Conservation (phyloP, 495 filamentous ascomycete genomes). For the Collariella sp. region DNA sequence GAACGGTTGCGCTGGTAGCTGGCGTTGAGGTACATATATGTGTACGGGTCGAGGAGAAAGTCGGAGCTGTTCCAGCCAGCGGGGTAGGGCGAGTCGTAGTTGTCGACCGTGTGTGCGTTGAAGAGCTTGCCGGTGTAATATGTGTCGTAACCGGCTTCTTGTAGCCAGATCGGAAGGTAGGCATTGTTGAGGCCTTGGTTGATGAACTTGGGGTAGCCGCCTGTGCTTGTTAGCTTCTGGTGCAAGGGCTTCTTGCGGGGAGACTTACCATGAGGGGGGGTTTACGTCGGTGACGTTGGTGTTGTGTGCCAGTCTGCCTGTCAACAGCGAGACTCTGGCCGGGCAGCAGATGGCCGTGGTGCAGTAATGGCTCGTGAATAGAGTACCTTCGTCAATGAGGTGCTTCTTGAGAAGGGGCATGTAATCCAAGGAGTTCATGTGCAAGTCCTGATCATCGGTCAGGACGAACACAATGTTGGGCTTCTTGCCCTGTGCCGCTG, state of each 20-base stretch:
- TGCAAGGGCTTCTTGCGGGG: not conserved
- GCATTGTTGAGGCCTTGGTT: conserved; percentile 55
- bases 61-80: conserved; percentile 53
- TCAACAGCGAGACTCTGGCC: conserved; percentile 54
- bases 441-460: conserved; percentile 58
- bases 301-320: conserved; percentile 61
- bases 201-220: conserved; percentile 64
- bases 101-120: conserved; percentile 52
- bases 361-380: conserved; percentile 51
- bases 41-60: conserved; percentile 63
- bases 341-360: conserved; percentile 59
- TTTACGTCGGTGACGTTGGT: conserved; percentile 65
- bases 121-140: conserved; percentile 69
- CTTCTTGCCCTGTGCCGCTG: conserved; percentile 2
- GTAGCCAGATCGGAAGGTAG: conserved; percentile 63
- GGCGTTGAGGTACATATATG: conserved; percentile 61
- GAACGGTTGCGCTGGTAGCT: conserved; percentile 55
- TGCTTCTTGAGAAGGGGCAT: conserved; percentile 47
- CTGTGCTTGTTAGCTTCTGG: conserved; percentile 23
- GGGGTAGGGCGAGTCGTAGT: conserved; percentile 49
- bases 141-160: conserved; percentile 60
- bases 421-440: conserved; percentile 51
- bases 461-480: conserved; percentile 59
- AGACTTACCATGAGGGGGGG: conserved; percentile 48
- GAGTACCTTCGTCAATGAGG: conserved; percentile 46